phyloP scores from a whole-genome alignment of 495 filamentous ascomycete genomes.

The Trichoderma orchidacearum region DNA sequence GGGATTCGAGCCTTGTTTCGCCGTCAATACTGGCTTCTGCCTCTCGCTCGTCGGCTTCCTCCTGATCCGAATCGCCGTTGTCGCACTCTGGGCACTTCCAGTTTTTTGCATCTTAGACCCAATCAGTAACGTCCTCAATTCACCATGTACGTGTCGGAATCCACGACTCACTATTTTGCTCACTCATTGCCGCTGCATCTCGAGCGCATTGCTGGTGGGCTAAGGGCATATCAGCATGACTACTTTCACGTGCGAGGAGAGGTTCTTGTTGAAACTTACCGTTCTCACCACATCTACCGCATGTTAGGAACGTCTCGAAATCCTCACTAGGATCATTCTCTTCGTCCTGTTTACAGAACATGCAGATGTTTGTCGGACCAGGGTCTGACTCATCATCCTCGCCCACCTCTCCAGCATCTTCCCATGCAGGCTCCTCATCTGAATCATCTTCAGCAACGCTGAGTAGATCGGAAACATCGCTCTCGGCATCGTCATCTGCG shows the following conservation, averaged over 20 bases:
- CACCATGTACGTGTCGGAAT: background rate
- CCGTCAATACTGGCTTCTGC: constrained; percentile 11
- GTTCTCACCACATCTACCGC: constrained; percentile 72
- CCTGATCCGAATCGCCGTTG: constrained; percentile 33
- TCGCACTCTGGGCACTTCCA: constrained; percentile 80
- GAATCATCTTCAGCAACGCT: constrained; percentile 31
- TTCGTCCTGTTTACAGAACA: constrained; percentile 69
- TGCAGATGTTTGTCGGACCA: constrained; percentile 51
- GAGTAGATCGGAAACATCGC: constrained; percentile 15
- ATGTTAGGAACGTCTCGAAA: constrained; percentile 75
- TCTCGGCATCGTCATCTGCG: constrained; percentile 19
- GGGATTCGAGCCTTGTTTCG: constrained; percentile 10
- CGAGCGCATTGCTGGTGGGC: constrained; percentile 93
- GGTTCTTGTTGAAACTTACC: no score
- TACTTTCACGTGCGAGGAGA: background rate
- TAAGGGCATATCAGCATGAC: constrained; percentile 32
- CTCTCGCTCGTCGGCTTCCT: constrained; percentile 17
- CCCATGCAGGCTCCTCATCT: constrained; percentile 41
- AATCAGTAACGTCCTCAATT: background rate
- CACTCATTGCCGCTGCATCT: constrained; percentile 53
- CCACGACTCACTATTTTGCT: constrained; percentile 15
- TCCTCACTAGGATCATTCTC: constrained; percentile 77
- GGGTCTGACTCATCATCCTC: constrained; percentile 47
- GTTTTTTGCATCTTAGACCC: constrained; percentile 37
- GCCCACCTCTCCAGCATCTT: constrained; percentile 52